Evolutionary conservation across 192 early-diverging fungal genomes (phyloP).

Genomic region (Dispira simplex): DNA sequence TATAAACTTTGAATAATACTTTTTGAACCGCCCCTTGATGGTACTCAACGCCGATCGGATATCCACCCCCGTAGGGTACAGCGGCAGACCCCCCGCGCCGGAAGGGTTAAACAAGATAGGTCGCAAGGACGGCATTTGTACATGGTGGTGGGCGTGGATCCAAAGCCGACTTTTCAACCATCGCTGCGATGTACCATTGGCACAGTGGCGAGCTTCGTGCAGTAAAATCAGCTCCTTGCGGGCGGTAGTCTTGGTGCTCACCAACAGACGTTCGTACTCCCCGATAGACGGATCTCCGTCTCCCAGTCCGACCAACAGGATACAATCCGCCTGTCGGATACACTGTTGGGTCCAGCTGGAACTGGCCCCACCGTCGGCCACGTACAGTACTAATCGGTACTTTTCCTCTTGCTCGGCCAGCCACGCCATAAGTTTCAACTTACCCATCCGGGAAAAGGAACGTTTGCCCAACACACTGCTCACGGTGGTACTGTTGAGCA

Average conservation of each 20-base stretch:
- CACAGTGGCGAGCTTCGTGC: conserved; percentile 58
- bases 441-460: conserved; percentile 80
- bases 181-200: conserved; percentile 65
- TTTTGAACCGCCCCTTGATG: conserved; percentile 46
- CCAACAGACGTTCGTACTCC: conserved; percentile 81
- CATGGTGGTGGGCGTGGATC: conserved; percentile 97
- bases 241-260: conserved; percentile 93
- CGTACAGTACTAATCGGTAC: conserved; percentile 76
- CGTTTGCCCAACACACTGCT: conserved; percentile 74
- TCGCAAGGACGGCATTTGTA: conserved; percentile 50
- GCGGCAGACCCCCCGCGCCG: neutral
- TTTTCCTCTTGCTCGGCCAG: conserved; percentile 87
- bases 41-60: conserved; percentile 27
- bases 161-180: conserved; percentile 90
- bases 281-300: conserved; percentile 80
- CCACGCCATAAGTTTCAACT: conserved; percentile 87
- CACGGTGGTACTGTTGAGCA: conserved; percentile 71
- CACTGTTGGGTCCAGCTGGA: conserved; percentile 93
- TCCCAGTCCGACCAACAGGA: conserved; percentile 83
- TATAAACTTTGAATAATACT: conserved; percentile 41
- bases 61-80: neutral
- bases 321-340: conserved; percentile 91
- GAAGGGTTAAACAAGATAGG: neutral
- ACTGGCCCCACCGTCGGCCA: conserved; percentile 82
- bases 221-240: conserved; percentile 93